Base-by-base conservation (phyloP, 192 early-diverging fungal species). In the Endogone sp. region DNA sequence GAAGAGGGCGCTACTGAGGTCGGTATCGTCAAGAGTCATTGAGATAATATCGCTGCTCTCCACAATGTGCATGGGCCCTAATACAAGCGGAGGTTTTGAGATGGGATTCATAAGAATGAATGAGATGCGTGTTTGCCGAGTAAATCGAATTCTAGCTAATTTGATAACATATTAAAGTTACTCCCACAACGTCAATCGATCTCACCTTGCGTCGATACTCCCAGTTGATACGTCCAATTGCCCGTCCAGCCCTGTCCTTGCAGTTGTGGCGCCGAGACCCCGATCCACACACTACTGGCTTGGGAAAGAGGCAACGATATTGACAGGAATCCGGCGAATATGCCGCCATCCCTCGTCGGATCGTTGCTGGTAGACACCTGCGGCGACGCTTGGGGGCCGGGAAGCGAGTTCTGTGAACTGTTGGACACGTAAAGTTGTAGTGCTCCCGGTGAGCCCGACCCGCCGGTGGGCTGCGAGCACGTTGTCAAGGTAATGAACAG, bases 151-250 rank as follows among this genome's bases (percentile, higher is more conserved):
- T n/a, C n/a, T n/a, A n/a, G n/a, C n/a, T n/a, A n/a, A n/a, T n/a
- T n/a, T n/a, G n/a, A n/a, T n/a, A n/a, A n/a, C n/a, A n/a, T n/a
- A n/a, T n/a, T n/a, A n/a, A n/a, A n/a, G n/a, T n/a, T n/a, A n/a
- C n/a, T n/a, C 22, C 56, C 21, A 58, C 4, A 61, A 8, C 29
- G 29, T 32, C 21, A 32, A 24, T 4, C 32, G 4, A 29, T 27
- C 67, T 71, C 67, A 78, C 76, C 37, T 20, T 22, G 31, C 21
- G 77, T 72, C 22, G 77, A 79, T 22, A 68, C 54, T 29, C 66
- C 77, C 25, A 79, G 22, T 63, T 79, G 66, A 56, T 69, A 79
- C 2, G 72, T 67, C 77, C 77, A 79, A 22, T 69, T 67, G n/a
- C 73, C 77, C 23, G 65, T 27, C 71, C 68, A 71, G n/a, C 49